A percentile compares a stretch with the other conserved stretches of the same genome.
Evolutionary conservation across 139 green algal species (phyloP).

Genomic region (Pedinophyceae sp.): DNA sequence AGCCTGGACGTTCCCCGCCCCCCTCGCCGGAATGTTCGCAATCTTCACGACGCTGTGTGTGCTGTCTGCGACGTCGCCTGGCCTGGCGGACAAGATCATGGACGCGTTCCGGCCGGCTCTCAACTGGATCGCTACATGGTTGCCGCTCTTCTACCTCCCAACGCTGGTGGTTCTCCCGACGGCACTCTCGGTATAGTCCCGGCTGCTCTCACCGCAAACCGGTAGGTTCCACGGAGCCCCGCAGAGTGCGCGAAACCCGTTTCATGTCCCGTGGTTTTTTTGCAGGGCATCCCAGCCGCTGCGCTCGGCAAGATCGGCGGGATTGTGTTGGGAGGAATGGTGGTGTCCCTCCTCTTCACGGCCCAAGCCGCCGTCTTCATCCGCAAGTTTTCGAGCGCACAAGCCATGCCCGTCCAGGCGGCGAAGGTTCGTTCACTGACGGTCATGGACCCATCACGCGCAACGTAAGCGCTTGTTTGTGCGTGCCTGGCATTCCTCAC

Average conservation of each 20-base stretch:
- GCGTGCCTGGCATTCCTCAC: background rate
- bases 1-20: constrained; percentile 22
- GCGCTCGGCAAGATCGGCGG: constrained; percentile 28
- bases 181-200: constrained; percentile 33
- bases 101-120: constrained; percentile 42
- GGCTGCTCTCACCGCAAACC: no score
- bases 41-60: constrained; percentile 22
- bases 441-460: background rate
- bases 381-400: constrained; percentile 27
- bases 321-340: constrained; percentile 34
- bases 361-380: constrained; percentile 32
- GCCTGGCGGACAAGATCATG: constrained; percentile 16
- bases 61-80: constrained; percentile 13
- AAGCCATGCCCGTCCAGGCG: constrained; percentile 22
- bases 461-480: background rate
- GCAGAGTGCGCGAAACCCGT: background rate
- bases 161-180: constrained; percentile 65
- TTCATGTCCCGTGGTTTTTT: background rate
- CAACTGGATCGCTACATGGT: constrained; percentile 66
- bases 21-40: constrained; percentile 40
- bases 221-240: constrained; percentile 11
- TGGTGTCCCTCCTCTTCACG: constrained; percentile 40
- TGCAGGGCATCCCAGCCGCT: constrained; percentile 7
- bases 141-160: constrained; percentile 80
- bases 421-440: constrained; percentile 1